Conservation (phyloP, 495 filamentous ascomycete species). For the Neurospora cerealis region DNA sequence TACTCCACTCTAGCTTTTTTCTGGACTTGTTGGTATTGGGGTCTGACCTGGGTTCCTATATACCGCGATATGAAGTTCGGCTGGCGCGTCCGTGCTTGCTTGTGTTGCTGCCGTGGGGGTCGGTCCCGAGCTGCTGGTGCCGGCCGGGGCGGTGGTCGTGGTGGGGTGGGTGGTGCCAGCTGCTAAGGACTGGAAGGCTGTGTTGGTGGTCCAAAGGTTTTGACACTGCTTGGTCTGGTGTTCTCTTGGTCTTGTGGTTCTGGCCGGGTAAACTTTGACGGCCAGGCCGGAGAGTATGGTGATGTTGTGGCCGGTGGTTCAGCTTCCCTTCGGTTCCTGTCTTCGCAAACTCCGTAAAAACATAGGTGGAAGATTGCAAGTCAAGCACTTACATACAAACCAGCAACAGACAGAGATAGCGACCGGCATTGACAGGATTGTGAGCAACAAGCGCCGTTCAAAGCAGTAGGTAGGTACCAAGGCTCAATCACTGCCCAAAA, state of each 20-base stretch:
- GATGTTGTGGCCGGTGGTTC: neutral
- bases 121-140: neutral
- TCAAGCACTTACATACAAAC: too few relatives aligned
- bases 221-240: accelerated
- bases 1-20: slow-evolving; percentile 15
- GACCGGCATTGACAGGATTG: too few relatives aligned
- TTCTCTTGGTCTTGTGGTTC: neutral
- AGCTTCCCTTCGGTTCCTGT: too few relatives aligned
- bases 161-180: neutral
- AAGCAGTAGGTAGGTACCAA: too few relatives aligned
- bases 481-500: too few relatives aligned
- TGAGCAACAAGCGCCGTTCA: too few relatives aligned
- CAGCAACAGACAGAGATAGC: too few relatives aligned
- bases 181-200: neutral
- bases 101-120: neutral
- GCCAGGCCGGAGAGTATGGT: neutral
- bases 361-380: too few relatives aligned
- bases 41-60: neutral
- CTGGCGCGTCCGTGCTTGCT: neutral
- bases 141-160: neutral
- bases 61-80: neutral
- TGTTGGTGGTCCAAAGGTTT: neutral
- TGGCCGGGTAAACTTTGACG: neutral
- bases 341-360: too few relatives aligned
- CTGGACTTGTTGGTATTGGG: neutral